A percentile compares a stretch with the other conserved stretches of the same genome.
Evolutionary conservation across 768 basidiomycete genomes (phyloP).

Genomic region (Hericium alpestre): DNA sequence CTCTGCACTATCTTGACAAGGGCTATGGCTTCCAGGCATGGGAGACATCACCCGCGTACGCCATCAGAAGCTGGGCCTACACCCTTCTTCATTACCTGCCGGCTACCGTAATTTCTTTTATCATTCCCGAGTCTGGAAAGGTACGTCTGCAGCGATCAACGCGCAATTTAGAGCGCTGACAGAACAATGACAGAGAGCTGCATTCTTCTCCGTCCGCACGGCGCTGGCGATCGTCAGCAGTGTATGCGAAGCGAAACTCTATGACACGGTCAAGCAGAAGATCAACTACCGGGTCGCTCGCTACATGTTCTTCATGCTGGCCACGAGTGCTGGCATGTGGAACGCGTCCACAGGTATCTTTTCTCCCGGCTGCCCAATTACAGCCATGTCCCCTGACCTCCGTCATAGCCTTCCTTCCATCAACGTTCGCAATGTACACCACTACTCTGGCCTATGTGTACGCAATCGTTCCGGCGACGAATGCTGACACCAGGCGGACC

Average conservation of each 20-base stretch:
- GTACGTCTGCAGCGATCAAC: slow-evolving; percentile 28
- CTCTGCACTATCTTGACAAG: slow-evolving; percentile 80
- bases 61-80: slow-evolving; percentile 95
- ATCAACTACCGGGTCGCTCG: slow-evolving; percentile 86
- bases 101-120: slow-evolving; percentile 40
- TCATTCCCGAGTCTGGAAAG: slow-evolving; percentile 56
- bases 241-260: slow-evolving; percentile 73
- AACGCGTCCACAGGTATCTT: slow-evolving; percentile 69
- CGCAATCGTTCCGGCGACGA: slow-evolving; percentile 47
- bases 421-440: slow-evolving; percentile 91
- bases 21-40: slow-evolving; percentile 95
- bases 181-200: slow-evolving; percentile 46
- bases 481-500: slow-evolving; percentile 43
- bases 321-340: slow-evolving; percentile 92
- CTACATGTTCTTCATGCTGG: slow-evolving; percentile 82
- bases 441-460: slow-evolving; percentile 70
- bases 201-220: slow-evolving; percentile 85
- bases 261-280: slow-evolving; percentile 66
- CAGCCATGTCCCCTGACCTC: neutral
- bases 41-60: slow-evolving; percentile 86
- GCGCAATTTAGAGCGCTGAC: slow-evolving; percentile 6
- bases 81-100: slow-evolving; percentile 71
- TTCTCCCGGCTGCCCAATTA: neutral
- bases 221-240: slow-evolving; percentile 64
- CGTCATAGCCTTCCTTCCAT: slow-evolving; percentile 77